Evolutionary conservation across 768 basidiomycete genomes (phyloP), one percentile per base, ranked within the genome.

Genomic region (Suillus tomentosus): DNA sequence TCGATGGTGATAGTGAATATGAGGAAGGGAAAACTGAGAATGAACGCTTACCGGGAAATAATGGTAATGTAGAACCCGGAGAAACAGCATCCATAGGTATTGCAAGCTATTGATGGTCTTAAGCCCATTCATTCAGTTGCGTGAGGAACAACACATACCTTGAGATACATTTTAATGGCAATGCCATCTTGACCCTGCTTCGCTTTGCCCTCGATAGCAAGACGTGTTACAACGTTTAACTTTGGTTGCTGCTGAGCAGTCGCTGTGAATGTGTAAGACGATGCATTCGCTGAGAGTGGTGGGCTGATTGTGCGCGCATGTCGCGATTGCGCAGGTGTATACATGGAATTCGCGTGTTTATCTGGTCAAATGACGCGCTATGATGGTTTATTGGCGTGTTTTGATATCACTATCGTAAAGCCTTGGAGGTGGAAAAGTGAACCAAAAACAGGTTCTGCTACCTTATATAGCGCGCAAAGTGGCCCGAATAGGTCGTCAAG

Each of bases 171-270:
- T 68, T 82, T 87, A 59, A 93, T 84, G 19, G 84, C 78, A 42
- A 85, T 89, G 45, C 86, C 88, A 70, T 91, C 88, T 53, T 84
- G 79, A 2, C 82, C 85, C 62, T 84, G 82, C 74, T 85, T 88
- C 24, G 87, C 86, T 74, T 86, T 88, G 37, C 91, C 91, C 70
- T 91, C 89, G 57, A 93, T 85, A 27, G 86, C 87, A 39, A 92
- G 82, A 59, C 89, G 87, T 55, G 89, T 87, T 3, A 92, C 89
- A 17, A 92, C 78, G 71, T 90, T 91, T 59, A 87, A 70, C 70
- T 84, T 87, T 58, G 80, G 79, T 62, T 77, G 76, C 9, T 77
- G 76, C 9, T 79, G 77, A 27, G 74, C 77, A 11, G 82, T 77
- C 0, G 57, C 40, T 0, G 81, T 83, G 47, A 84, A 67, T 3